A percentile compares a stretch with the other conserved stretches of the same genome.
Evolutionary conservation across 768 basidiomycete genomes (phyloP).

Genomic region (Boletus rufocinnamomeus): DNA sequence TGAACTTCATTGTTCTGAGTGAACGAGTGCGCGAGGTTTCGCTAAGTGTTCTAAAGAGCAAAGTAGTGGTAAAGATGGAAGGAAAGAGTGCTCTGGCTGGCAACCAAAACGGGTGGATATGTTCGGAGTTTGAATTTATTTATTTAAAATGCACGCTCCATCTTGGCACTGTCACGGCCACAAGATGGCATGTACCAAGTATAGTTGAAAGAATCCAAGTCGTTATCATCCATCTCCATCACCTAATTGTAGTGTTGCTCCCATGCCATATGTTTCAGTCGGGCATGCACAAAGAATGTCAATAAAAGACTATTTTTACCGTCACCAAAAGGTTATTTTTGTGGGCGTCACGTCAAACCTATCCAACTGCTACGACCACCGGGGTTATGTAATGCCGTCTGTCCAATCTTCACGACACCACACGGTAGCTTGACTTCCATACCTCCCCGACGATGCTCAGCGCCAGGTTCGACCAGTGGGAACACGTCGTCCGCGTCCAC

Average conservation of each 20-base stretch:
- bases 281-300: neutral
- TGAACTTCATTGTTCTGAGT: constrained; percentile 39
- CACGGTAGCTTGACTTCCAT: constrained; percentile 30
- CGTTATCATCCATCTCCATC: neutral
- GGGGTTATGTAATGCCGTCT: constrained; percentile 91
- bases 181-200: too few species aligned
- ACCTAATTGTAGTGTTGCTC: neutral
- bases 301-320: neutral
- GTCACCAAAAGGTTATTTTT: neutral
- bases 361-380: constrained; percentile 93
- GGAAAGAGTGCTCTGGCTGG: neutral
- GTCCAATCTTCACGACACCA: constrained; percentile 84
- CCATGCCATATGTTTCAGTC: neutral
- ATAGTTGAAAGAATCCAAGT: neutral
- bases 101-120: constrained; percentile 11
- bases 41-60: neutral
- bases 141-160: neutral
- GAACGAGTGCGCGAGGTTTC: constrained; percentile 24
- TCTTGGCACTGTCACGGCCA: neutral
- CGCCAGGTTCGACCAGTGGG: constrained; percentile 18
- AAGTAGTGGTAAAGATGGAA: constrained; percentile 2
- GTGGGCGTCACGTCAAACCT: constrained; percentile 48
- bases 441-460: constrained; percentile 14
- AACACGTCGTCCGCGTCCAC: constrained; percentile 63
- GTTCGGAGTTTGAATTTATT: constrained; percentile 33